phyloP scores from a whole-genome alignment of 306 rosid species.

The Morella rubra region DNA sequence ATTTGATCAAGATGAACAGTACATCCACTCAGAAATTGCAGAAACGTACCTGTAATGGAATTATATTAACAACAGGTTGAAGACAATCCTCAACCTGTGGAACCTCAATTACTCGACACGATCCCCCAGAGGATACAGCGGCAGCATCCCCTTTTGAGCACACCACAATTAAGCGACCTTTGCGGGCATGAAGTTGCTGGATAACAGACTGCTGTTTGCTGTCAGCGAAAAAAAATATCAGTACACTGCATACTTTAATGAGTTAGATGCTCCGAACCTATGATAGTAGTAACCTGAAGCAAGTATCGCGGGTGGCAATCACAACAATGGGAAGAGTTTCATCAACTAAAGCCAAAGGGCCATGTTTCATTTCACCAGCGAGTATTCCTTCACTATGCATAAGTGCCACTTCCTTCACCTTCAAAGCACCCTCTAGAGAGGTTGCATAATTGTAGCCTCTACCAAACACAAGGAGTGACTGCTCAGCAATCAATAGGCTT shows the following conservation, averaged over 20 bases:
- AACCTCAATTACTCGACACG: constrained; percentile 83
- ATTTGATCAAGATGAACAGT: background rate
- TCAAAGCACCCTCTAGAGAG: constrained; percentile 96
- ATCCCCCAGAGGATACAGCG: constrained; percentile 57
- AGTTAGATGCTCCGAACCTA: constrained; percentile 11
- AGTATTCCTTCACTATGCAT: constrained; percentile 99
- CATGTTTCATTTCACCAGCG: constrained; percentile 99
- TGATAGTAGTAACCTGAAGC: constrained; percentile 78
- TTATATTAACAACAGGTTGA: constrained; percentile 90
- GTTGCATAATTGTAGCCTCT: constrained; percentile 96
- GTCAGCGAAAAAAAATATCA: constrained; percentile 38
- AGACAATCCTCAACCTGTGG: constrained; percentile 94
- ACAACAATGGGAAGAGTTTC: constrained; percentile 89
- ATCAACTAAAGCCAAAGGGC: constrained; percentile 95
- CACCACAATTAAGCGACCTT: constrained; percentile 86
- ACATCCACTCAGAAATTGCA: background rate
- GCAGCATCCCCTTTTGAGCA: constrained; percentile 88
- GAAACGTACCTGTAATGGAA: constrained; percentile 78
- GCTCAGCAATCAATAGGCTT: constrained; percentile 76
- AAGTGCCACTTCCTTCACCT: constrained; percentile 97
- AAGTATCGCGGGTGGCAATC: constrained; percentile 87
- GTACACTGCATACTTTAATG: constrained; percentile 26
- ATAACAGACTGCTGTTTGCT: constrained; percentile 99
- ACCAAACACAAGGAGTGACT: constrained; percentile 96
- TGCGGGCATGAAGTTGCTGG: constrained; percentile 98